A percentile compares a stretch with the other conserved stretches of the same genome.
Evolutionary conservation across 371 early-diverging fungal species (phyloP).

Genomic region (Mortierella polycephala): DNA sequence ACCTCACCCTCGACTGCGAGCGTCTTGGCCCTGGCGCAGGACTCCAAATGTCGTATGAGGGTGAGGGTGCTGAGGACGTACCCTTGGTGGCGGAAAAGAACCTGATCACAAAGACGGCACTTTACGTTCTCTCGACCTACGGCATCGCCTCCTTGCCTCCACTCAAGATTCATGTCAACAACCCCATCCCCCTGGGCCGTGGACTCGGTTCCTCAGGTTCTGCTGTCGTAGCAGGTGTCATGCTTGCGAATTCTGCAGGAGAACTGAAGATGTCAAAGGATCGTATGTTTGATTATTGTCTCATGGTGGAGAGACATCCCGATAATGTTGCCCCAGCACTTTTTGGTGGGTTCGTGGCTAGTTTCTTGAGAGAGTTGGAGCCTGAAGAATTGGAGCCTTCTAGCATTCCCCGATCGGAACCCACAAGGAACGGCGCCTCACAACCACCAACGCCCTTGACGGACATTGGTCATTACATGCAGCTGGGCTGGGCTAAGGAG

Average conservation of each 20-base stretch:
- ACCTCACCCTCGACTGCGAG: conserved; percentile 73
- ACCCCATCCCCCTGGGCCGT: conserved; percentile 94
- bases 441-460: conserved; percentile 67
- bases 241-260: conserved; percentile 83
- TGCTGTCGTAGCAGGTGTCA: conserved; percentile 95
- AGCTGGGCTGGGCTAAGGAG: conserved; percentile 70
- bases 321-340: conserved; percentile 96
- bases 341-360: conserved; percentile 93
- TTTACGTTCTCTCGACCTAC: conserved; percentile 82
- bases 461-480: conserved; percentile 76
- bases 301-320: conserved; percentile 95
- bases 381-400: conserved; percentile 62
- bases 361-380: conserved; percentile 73
- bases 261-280: conserved; percentile 73
- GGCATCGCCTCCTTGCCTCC: conserved; percentile 69
- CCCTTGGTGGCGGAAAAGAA: conserved; percentile 83
- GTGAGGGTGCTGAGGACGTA: conserved; percentile 83
- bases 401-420: conserved; percentile 70
- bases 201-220: conserved; percentile 97
- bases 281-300: conserved; percentile 85
- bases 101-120: conserved; percentile 90
- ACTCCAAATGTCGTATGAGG: conserved; percentile 78
- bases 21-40: conserved; percentile 46
- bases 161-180: conserved; percentile 77
- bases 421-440: conserved; percentile 51